Evolutionary conservation across 306 rosid genomes (phyloP).

Genomic region (Malus orientalis): DNA sequence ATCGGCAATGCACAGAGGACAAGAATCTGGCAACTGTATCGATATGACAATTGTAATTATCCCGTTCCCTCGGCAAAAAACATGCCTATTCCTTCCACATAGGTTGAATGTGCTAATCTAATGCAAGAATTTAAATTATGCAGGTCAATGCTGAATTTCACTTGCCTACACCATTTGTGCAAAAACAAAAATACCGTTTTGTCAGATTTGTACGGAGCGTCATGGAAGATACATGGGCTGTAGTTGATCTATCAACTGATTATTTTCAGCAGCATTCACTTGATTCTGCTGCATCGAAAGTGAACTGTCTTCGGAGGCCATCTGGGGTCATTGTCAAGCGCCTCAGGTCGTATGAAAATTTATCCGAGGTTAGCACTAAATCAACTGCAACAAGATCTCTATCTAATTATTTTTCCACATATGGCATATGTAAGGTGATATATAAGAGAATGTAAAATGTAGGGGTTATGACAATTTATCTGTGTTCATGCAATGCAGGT

Average conservation of each 20-base stretch:
- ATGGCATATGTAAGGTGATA: no score
- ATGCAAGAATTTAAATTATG: not conserved
- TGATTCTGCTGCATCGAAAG: not conserved
- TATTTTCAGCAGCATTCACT: conserved; percentile 5
- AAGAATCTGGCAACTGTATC: not conserved
- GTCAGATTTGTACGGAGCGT: conserved; percentile 5
- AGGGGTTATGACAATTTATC: not conserved
- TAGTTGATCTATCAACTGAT: conserved; percentile 21
- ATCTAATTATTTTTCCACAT: not conserved
- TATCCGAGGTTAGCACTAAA: conserved; percentile 18
- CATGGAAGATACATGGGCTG: conserved; percentile 1
- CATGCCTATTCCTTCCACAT: no score
- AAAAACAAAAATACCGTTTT: conserved; percentile 12
- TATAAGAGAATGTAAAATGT: not conserved
- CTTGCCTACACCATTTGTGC: conserved; percentile 19
- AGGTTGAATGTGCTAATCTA: not conserved
- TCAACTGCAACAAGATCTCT: not conserved
- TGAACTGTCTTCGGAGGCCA: conserved; percentile 16
- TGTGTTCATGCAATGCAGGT: not conserved
- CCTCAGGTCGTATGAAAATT: not conserved
- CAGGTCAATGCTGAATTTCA: conserved; percentile 22
- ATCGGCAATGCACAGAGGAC: not conserved
- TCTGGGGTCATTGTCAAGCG: conserved; percentile 22
- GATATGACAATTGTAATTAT: no score
- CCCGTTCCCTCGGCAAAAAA: no score